Conservation (phyloP, 2,329 filamentous ascomycete species). For the Sphaerostilbella broomeana region DNA sequence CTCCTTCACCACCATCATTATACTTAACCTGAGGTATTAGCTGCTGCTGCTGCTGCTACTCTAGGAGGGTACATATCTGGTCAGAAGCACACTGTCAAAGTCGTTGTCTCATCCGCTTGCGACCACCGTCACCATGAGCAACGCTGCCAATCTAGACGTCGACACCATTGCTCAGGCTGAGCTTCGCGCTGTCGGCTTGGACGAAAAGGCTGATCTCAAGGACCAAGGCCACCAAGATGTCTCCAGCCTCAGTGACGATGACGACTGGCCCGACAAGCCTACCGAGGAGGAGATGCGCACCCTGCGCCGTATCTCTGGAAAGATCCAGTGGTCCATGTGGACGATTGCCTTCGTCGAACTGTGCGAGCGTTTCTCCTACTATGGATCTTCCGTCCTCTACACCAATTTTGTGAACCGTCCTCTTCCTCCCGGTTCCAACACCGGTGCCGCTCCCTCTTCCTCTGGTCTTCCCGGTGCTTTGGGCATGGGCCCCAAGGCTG, state of each 20-base stretch:
- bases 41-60: no score
- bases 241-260: constrained; percentile 19
- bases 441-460: constrained; percentile 38
- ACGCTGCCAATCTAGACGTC: constrained; percentile 28
- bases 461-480: constrained; percentile 44
- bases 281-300: constrained; percentile 56
- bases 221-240: constrained; percentile 16
- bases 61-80: no score
- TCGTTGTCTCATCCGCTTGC: no score
- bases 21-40: no score
- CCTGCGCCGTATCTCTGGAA: constrained; percentile 57
- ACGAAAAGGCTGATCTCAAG: constrained; percentile 19
- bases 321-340: constrained; percentile 59
- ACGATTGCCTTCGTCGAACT: constrained; percentile 67
- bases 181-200: constrained; percentile 20
- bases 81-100: no score
- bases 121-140: constrained; percentile 28
- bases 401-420: constrained; percentile 57
- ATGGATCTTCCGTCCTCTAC: constrained; percentile 63
- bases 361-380: constrained; percentile 73
- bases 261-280: constrained; percentile 37
- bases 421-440: constrained; percentile 46
- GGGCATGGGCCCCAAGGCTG: constrained; percentile 51
- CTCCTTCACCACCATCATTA: constrained; percentile 2
- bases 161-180: constrained; percentile 32